Evolutionary conservation across 495 filamentous ascomycete genomes (phyloP), one percentile per base, ranked within the genome.

Genomic region (Penicillium egyptiacum): DNA sequence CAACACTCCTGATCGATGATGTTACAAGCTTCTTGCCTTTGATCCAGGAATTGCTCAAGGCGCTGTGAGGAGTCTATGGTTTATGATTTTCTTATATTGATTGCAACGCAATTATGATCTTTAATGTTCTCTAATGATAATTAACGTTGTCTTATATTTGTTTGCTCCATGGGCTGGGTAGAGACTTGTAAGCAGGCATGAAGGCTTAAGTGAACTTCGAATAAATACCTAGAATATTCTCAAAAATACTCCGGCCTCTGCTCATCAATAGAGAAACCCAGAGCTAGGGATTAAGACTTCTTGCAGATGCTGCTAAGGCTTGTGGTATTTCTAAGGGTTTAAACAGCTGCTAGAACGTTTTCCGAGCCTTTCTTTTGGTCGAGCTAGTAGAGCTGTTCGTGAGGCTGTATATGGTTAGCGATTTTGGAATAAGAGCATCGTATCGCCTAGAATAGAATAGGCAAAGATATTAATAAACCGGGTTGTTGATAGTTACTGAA

Each of bases 311-410:
- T n/a, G n/a, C n/a, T n/a, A n/a, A n/a, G 17, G 78, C 74, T 0
- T 76, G 78, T 16, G 75, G 78, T 23, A 81, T 85, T 47, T 81
- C 81, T 1, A 75, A 58, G 26, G 63, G 74, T 62, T 55, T 69
- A 30, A 59, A 65, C 47, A 55, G 70, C 26, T 51, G 69, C n/a
- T 19, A 51, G 16, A 20, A 45, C 17, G 20, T 25, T 19, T 68
- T 48, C 28, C 51, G 30, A 26, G 30, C 10, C 3, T 23, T 17
- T 3, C 7, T 3, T 39, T 17, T 39, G 4, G 35, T n/a, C 5
- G n/a, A n/a, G 35, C 4, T 11, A 39, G 16, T 7, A 5, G 14
- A 35, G 4, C 14, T 7, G 33, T n/a, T 37, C 30, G 12, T 12
- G 5, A 39, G 35, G 7, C 35, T 17, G n/a, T 9, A 17, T 17